Conservation (phyloP, 2,329 filamentous ascomycete species). For the Pestalotiopsis sp. region DNA sequence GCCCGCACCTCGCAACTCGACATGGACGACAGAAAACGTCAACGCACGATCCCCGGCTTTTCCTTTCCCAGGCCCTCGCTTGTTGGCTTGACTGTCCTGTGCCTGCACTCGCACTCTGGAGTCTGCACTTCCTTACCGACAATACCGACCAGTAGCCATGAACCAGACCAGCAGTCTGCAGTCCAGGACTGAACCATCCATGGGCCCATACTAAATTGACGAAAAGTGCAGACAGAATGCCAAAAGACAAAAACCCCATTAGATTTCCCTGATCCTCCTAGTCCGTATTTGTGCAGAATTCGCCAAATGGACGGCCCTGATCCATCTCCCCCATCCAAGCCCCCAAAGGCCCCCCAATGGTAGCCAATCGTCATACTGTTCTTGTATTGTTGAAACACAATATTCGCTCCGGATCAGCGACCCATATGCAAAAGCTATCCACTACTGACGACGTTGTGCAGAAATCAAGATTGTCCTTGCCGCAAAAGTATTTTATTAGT, state of each 20-base stretch:
- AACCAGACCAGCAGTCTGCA: neutral
- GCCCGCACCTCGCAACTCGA: neutral
- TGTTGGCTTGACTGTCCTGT: neutral
- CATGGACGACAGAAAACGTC: too few relatives aligned
- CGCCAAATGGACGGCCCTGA: neutral
- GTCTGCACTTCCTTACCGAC: neutral
- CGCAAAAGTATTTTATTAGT: neutral
- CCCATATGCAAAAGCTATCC: neutral
- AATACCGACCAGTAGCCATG: neutral
- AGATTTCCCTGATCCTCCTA: neutral
- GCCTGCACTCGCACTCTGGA: too few relatives aligned
- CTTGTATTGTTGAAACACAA: neutral
- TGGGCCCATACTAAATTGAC: neutral
- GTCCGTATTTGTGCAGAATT: neutral
- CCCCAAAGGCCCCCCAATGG: neutral
- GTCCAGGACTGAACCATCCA: neutral
- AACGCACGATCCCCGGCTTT: too few relatives aligned
- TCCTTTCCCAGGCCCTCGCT: neutral
- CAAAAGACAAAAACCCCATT: neutral
- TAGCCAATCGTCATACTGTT: neutral
- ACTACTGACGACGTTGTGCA: conserved; percentile 7
- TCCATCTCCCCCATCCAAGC: neutral
- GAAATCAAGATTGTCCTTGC: conserved; percentile 2
- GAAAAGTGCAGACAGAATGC: neutral
- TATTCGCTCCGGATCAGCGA: neutral